Evolutionary conservation across 202 grass and related monocot genomes (phyloP).

Genomic region (Setaria italica): DNA sequence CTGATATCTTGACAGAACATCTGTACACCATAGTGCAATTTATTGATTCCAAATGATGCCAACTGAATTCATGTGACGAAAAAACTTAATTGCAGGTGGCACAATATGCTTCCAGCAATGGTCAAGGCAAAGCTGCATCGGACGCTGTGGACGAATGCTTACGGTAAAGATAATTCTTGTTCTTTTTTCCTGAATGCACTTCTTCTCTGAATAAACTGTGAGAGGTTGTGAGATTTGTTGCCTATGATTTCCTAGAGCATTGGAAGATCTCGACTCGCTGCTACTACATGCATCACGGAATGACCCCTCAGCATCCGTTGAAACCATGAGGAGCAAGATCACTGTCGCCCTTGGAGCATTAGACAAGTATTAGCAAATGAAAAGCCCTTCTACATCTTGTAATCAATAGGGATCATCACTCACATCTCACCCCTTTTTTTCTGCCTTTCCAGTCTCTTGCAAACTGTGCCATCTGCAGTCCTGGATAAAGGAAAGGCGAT

Average conservation of each 20-base stretch:
- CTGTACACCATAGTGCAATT: conserved; percentile 1
- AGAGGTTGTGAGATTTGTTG: conserved; percentile 8
- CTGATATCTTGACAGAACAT: not conserved
- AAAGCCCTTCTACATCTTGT: conserved; percentile 15
- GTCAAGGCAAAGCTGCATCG: conserved; percentile 79
- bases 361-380: conserved; percentile 65
- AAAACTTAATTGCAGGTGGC: conserved; percentile 71
- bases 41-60: conserved; percentile 7
- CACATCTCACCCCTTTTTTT: not conserved
- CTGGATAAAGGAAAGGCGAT: conserved; percentile 95
- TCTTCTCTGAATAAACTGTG: not conserved
- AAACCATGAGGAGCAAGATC: conserved; percentile 88
- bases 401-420: conserved; percentile 1
- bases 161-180: conserved; percentile 48
- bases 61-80: conserved; percentile 31
- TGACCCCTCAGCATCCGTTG: conserved; percentile 66
- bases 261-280: conserved; percentile 89
- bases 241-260: conserved; percentile 65
- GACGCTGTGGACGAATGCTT: conserved; percentile 89
- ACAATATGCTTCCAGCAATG: conserved; percentile 80
- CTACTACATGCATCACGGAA: conserved; percentile 78
- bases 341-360: conserved; percentile 70
- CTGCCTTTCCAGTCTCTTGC: conserved; percentile 65
- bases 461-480: conserved; percentile 74
- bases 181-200: not conserved